These are phyloP conservation scores for Calcarisporium arbuscula DNA, from an alignment of 2,329 filamentous ascomycete genomes.

Conservation along the genomic window DNA sequence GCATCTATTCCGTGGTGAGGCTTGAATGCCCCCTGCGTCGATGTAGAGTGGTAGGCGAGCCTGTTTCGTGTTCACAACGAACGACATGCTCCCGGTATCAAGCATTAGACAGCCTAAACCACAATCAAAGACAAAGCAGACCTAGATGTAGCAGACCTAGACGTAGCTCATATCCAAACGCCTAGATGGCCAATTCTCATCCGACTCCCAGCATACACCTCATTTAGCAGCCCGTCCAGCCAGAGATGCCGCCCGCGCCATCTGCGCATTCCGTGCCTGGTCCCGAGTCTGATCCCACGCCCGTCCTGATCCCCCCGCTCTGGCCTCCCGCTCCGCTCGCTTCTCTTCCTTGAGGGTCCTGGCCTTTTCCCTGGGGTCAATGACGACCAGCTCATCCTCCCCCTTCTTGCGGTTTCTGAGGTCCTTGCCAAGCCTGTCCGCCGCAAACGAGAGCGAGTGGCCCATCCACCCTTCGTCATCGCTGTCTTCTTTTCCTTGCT, in stretches of 20 bases:
- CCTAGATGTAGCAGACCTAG: too few relatives aligned
- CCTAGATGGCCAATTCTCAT: too few relatives aligned
- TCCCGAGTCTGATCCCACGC: slow-evolving; percentile 46
- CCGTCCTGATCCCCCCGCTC: slow-evolving; percentile 46
- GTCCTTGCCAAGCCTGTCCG: slow-evolving; percentile 87
- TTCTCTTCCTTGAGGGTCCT: slow-evolving; percentile 63
- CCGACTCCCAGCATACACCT: too few relatives aligned
- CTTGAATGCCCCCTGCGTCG: too few relatives aligned
- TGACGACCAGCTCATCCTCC: slow-evolving; percentile 85
- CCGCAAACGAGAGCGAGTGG: slow-evolving; percentile 78
- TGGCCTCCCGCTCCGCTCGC: slow-evolving; percentile 50
- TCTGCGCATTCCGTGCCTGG: slow-evolving; percentile 48
- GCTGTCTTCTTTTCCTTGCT: slow-evolving; percentile 51
- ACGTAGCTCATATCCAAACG: too few relatives aligned
- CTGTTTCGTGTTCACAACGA: too few relatives aligned
- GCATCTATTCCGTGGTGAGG: too few relatives aligned
- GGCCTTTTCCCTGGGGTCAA: slow-evolving; percentile 82
- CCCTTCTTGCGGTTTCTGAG: slow-evolving; percentile 85
- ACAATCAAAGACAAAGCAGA: too few relatives aligned
- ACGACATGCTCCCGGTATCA: too few relatives aligned
- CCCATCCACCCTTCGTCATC: slow-evolving; percentile 75
- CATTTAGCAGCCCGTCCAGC: slow-evolving; percentile 52
- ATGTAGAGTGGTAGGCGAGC: too few relatives aligned
- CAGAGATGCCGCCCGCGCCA: slow-evolving; percentile 46
- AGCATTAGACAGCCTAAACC: too few relatives aligned